Conservation (phyloP, 2,329 filamentous ascomycete genomes). For the Zasmidium cellare region DNA sequence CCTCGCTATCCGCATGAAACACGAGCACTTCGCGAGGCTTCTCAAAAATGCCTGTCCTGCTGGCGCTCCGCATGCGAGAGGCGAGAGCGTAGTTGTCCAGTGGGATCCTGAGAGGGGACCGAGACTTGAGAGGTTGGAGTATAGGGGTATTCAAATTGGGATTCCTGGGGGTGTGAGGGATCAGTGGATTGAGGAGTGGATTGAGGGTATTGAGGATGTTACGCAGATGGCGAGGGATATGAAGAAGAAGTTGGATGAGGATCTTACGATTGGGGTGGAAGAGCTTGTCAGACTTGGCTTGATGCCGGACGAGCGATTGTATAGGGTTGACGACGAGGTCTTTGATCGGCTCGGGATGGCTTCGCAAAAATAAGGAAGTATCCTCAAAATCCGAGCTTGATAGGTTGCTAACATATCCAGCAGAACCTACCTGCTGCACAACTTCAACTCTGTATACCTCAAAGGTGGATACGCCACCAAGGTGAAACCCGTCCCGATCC, state of each 20-base stretch:
- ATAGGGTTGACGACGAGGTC: neutral
- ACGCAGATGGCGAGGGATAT: slow-evolving; percentile 4
- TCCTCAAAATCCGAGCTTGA: too few relatives aligned
- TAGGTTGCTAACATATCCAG: too few relatives aligned
- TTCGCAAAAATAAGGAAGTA: neutral
- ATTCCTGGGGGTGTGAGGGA: slow-evolving; percentile 5
- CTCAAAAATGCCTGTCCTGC: slow-evolving; percentile 6
- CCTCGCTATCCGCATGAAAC: slow-evolving; percentile 6
- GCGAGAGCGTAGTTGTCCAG: slow-evolving; percentile 6
- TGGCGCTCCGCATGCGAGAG: neutral
- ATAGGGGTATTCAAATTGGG: slow-evolving; percentile 12
- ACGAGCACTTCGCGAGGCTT: slow-evolving; percentile 7
- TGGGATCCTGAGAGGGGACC: slow-evolving; percentile 13
- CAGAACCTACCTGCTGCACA: neutral
- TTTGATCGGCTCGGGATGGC: neutral
- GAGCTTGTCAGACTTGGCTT: neutral
- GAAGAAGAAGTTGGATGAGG: slow-evolving; percentile 7
- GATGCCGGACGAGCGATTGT: slow-evolving; percentile 1
- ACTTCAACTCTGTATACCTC: neutral
- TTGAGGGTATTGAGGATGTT: slow-evolving; percentile 6
- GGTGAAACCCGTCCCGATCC: neutral
- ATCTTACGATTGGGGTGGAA: neutral
- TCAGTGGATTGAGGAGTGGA: slow-evolving; percentile 10
- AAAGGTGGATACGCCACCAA: neutral
- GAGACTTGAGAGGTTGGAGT: slow-evolving; percentile 5